Conservation (phyloP, 257 asterid genomes). For the Ocimum tenuiflorum region DNA sequence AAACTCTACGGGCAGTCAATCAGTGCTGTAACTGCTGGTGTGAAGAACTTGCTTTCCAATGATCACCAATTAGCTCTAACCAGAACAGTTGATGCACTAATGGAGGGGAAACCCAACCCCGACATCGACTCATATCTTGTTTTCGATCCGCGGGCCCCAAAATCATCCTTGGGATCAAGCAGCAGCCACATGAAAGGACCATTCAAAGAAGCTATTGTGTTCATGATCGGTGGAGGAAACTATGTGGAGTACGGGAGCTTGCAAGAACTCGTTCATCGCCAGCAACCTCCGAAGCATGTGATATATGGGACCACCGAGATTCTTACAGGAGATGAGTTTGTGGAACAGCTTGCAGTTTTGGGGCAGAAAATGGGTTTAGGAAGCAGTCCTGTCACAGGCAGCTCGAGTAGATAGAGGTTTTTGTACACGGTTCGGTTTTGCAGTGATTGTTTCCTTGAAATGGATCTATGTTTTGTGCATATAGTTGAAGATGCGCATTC, state of each 20-base stretch:
- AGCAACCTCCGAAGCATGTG: conserved; percentile 69
- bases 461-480: conserved; percentile 14
- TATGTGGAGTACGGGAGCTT: conserved; percentile 86
- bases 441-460: not conserved
- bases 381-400: conserved; percentile 6
- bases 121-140: conserved; percentile 70
- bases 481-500: conserved; percentile 12
- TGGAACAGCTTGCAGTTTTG: conserved; percentile 63
- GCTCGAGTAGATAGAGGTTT: conserved; percentile 2
- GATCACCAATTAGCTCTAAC: conserved; percentile 86
- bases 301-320: conserved; percentile 91
- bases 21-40: conserved; percentile 94
- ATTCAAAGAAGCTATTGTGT: conserved; percentile 87
- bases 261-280: conserved; percentile 49
- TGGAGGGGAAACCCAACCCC: conserved; percentile 96
- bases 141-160: conserved; percentile 91
- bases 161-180: conserved; percentile 53
- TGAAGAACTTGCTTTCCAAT: conserved; percentile 71
- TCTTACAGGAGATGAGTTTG: conserved; percentile 84
- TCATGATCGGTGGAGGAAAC: conserved; percentile 98
- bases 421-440: not conserved
- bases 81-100: conserved; percentile 82
- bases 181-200: conserved; percentile 82
- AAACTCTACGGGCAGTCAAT: conserved; percentile 74
- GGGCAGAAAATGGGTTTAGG: conserved; percentile 80